Base-by-base conservation (phyloP, 2,329 filamentous ascomycete species). In the Chaetomium olivaceum region DNA sequence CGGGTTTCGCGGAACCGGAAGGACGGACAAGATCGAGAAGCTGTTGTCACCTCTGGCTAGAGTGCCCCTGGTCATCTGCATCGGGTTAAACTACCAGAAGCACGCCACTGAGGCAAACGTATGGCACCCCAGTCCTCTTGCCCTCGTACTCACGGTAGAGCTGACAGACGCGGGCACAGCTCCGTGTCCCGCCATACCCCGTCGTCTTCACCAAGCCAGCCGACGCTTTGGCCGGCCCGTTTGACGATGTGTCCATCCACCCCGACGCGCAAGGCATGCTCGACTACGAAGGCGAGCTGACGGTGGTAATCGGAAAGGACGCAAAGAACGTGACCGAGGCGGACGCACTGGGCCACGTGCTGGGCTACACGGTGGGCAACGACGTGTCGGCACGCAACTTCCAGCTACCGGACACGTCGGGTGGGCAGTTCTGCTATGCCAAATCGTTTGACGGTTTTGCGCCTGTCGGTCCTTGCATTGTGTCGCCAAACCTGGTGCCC, bases 291-390 rank as follows among this genome's bases (percentile, higher is more conserved):
- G 56, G 56, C 23, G 56, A 58, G 23, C 36, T 58, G 36, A 58
- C 56, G 36, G 80, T 87, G 27, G 79, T 88, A 14, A 82, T 88
- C 51, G 83, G 83, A 36, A 79, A 77, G 69, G 73, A 77, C 12
- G 77, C 78, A 21, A 82, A 84, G 69, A 85, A 88, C 68, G 84
- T 87, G 11, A 76, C 79, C 55, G 84, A 87, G 68, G 79, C 77
- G 0, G 81, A 88, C 23, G 85, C 86, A 7, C 72, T 86, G 57
- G 79, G 83, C 67, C 87, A 89, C 71, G 80, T 89, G 2, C 81
- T 89, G 1, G 87, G 87, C 33, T 90, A 89, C 69, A 74, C 73
- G 23, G 74, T 73, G 11, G 67, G 82, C 71, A 90, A 89, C 75
- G 87, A 90, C 72, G 82, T 90, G 5, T 88, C 85, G 1, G 50